Evolutionary conservation across 225 moss, liverwort and hornwort species (phyloP), one percentile per base, ranked within the genome.

Genomic region (Sphagnum contortum): DNA sequence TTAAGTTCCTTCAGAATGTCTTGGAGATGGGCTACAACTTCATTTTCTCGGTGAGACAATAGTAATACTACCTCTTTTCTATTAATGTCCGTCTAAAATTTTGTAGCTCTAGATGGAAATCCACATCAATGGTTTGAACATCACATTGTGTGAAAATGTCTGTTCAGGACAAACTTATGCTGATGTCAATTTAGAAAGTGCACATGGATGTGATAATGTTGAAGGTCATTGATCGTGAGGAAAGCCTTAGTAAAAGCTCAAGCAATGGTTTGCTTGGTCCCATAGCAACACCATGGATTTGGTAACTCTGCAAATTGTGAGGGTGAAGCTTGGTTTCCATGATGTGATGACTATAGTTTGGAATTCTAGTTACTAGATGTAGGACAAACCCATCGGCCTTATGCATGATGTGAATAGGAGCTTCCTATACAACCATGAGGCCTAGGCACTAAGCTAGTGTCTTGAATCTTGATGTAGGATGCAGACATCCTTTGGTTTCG

Each of bases 401-500:
- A 29, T 29, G 29, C 29, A 29, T 29, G 29, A 0, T 29, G 29
- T 29, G 29, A 29, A 29, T 29, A 29, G 29, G 29, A 29, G 29
- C 29, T 29, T 29, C 29, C 29, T 29, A 29, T 29, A 29, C 29
- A 29, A 29, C 29, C 29, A 29, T 29, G 29, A 29, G 29, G 29
- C 29, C 29, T 29, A 29, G 29, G 29, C 29, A 29, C 29, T 29
- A 29, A 29, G 0, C 1, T 29, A 29, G 29, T 29, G 29, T 29
- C 29, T 29, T 29, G 29, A 29, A 29, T 29, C 0, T 29, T 29
- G 29, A 29, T 60, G 68, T 81, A 95, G 94, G 95, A 96, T 81
- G 92, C 88, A 5, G 95, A 96, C 60, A 83, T 96, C 9, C 9
- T 96, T 54, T 92, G 92, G 95, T 76, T 92, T 0, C 81, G 90